Percentiles rank a stretch among this genome's conserved stretches.
Conservation (phyloP, 352 stramenopile genomes). For the Phytophthora syringae region DNA sequence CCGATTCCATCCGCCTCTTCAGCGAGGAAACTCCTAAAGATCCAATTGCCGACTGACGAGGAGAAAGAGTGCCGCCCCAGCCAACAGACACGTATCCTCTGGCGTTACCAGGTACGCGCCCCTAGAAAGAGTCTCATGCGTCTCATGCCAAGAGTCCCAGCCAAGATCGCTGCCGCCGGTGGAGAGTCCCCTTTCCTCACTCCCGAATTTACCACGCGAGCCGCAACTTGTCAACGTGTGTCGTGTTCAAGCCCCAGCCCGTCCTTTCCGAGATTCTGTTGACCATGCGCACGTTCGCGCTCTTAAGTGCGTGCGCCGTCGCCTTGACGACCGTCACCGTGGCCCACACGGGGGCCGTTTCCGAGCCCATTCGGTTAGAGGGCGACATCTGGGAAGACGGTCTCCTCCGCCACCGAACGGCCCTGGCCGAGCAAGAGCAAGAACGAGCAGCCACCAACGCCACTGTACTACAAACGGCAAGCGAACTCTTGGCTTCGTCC, state of each 20-base stretch:
- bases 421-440: neutral
- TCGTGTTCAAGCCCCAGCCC: neutral
- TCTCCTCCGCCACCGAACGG: neutral
- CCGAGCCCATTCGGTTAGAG: neutral
- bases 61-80: too few relatives aligned
- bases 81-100: too few relatives aligned
- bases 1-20: too few relatives aligned
- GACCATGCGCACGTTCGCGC: conserved; percentile 1
- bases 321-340: neutral
- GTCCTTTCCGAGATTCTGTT: neutral
- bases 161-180: neutral
- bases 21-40: too few relatives aligned
- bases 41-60: too few relatives aligned
- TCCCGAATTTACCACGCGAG: neutral
- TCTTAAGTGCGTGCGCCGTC: neutral
- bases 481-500: neutral
- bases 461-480: neutral
- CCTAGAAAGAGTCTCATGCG: neutral
- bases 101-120: neutral
- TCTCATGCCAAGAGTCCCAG: neutral
- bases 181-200: neutral
- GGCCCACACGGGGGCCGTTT: neutral
- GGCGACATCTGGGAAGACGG: conserved; percentile 3
- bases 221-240: neutral
- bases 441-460: neutral